phyloP scores from a whole-genome alignment of 805 yeast species.

The Naumovozyma castellii region DNA sequence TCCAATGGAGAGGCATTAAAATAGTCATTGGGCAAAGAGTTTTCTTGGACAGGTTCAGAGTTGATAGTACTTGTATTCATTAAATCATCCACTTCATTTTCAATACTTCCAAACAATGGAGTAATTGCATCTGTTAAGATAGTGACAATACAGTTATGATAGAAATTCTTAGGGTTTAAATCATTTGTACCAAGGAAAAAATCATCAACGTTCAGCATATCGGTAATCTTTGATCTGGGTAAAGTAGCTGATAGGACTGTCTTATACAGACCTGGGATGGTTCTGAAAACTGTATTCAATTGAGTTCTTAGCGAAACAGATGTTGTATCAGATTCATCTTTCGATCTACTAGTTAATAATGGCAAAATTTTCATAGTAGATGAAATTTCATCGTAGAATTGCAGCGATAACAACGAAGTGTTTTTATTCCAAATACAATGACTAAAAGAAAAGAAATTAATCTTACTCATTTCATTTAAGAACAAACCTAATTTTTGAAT shows the following conservation, averaged over 20 bases:
- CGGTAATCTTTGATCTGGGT: constrained; percentile 4
- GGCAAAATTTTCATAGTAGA: constrained; percentile 7
- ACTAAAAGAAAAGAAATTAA: constrained; percentile 2
- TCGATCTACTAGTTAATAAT: constrained; percentile 1
- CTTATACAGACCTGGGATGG: constrained; percentile 5
- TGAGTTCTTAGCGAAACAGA: constrained; percentile 7
- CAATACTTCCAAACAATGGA: constrained; percentile 9
- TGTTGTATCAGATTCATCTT: neutral
- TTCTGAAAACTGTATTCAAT: constrained; percentile 2
- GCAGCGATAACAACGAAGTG: constrained; percentile 7
- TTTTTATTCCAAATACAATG: constrained; percentile 1
- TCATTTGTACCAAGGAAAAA: constrained; percentile 2
- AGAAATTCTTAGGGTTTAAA: constrained; percentile 2
- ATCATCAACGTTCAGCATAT: constrained; percentile 5
- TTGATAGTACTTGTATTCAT: neutral
- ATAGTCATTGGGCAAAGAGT: neutral
- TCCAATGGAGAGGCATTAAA: constrained; percentile 3
- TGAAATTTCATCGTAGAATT: constrained; percentile 7
- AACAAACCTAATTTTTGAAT: constrained; percentile 9
- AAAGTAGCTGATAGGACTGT: constrained; percentile 10
- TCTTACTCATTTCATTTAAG: constrained; percentile 1
- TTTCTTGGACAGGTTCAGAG: neutral
- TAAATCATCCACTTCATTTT: constrained; percentile 2
- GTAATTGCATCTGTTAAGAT: constrained; percentile 4
- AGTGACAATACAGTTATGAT: constrained; percentile 11